Evolutionary conservation across 139 green algal species (phyloP).

Genomic region (Bryopsis sp.): DNA sequence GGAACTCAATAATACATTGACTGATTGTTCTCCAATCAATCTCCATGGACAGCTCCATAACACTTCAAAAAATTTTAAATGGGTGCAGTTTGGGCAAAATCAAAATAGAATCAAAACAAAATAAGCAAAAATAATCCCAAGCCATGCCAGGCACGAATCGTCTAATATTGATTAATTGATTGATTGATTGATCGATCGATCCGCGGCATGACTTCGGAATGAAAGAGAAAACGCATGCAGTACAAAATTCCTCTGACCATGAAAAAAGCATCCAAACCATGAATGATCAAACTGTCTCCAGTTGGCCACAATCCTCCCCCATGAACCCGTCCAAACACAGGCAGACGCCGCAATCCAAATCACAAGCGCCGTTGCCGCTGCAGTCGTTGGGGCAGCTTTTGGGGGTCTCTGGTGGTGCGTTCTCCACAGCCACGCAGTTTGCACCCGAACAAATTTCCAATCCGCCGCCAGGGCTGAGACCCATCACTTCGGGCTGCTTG

Average conservation of each 20-base stretch:
- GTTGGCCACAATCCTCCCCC: conserved; percentile 19
- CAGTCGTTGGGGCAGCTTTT: conserved; percentile 25
- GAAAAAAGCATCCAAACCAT: not conserved
- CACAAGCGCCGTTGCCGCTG: conserved; percentile 25
- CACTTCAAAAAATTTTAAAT: too few relatives aligned
- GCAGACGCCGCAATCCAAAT: conserved; percentile 23
- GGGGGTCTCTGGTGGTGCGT: not conserved
- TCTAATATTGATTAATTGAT: too few relatives aligned
- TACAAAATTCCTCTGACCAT: not conserved
- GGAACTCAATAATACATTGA: too few relatives aligned
- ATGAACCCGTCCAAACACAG: conserved; percentile 24
- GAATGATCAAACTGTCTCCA: not conserved
- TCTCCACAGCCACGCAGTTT: not conserved
- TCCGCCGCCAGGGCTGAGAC: conserved; percentile 20
- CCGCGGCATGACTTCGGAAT: not conserved
- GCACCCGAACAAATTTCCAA: conserved; percentile 25
- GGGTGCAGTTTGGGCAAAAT: too few relatives aligned
- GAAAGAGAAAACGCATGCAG: not conserved
- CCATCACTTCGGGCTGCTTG: conserved; percentile 50
- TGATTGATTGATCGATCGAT: too few relatives aligned
- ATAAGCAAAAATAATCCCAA: too few relatives aligned
- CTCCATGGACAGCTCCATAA: too few relatives aligned
- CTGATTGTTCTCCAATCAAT: too few relatives aligned
- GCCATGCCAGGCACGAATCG: too few relatives aligned
- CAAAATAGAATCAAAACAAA: too few relatives aligned